Conservation (phyloP, 192 early-diverging fungal species). For the Entrophospora sp. region DNA sequence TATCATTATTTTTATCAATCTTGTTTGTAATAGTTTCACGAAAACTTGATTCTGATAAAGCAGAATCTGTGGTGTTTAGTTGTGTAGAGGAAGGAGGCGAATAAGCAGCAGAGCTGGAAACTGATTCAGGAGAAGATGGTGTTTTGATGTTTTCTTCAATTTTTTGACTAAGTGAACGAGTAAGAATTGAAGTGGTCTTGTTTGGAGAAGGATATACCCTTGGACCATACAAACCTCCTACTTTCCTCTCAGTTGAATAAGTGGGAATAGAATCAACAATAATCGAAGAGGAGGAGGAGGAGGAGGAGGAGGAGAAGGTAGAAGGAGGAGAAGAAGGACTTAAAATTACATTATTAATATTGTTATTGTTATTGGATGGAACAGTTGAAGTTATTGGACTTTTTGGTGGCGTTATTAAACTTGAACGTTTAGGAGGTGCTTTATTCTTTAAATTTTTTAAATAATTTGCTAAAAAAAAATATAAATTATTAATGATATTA, state of each 20-base stretch:
- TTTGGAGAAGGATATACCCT: not conserved
- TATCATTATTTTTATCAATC: not conserved
- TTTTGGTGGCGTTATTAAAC: not conserved
- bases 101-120: no score
- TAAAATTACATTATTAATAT: not conserved
- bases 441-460: slow-evolving; percentile 6
- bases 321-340: not conserved
- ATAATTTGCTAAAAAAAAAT: slow-evolving; percentile 1
- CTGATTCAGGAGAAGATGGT: no score
- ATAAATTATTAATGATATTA: not conserved
- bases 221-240: not conserved
- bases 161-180: not conserved
- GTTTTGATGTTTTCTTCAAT: no score
- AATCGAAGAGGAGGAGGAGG: no score
- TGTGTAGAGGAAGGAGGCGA: no score
- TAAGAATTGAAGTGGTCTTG: not conserved
- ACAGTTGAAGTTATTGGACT: not conserved
- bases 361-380: not conserved
- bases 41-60: no score
- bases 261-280: not conserved
- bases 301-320: not conserved
- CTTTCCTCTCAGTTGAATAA: not conserved
- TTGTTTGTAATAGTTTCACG: not conserved
- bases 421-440: not conserved
- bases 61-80: not conserved